Base-by-base conservation (phyloP, 805 yeast species). In the Debaryomyces castellii region DNA sequence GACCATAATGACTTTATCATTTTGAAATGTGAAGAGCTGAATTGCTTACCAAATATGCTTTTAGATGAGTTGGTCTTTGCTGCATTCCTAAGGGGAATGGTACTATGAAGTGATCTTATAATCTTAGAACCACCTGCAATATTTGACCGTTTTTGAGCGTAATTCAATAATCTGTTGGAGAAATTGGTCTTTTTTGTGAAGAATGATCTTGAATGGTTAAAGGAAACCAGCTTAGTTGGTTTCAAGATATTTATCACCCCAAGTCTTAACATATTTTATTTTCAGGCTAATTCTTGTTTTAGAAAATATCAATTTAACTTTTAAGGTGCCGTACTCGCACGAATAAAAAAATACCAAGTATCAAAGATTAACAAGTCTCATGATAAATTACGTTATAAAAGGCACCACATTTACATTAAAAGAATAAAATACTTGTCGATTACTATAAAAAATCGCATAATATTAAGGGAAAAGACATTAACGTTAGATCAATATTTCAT, bases 1-100 rank as follows among this genome's bases (percentile, higher is more conserved):
- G 78, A 70, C 49, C 86, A 53, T 39, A 89, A 69, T 41, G 87
- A 84, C 54, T 72, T 75, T 46, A 89, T 66, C 63, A 89, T 89
- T 49, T 77, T 62, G 45, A 71, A 48, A 51, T 80, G 81, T 2
- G 82, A 76, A 1, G 69, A 62, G 36, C 62, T 48, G 21, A 66
- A 60, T 30, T 60, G 53, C 20, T 54, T 41, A 2, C 72, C 72
- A 44, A 66, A 62, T 5, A 65, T 51, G 17, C 25, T 40, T 8
- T 49, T 48, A 17, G 57, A 43, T 4, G 53, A 45, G 23, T 50
- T 52, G 32, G 41, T 45, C 28, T 51, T 47, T 35, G 46, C 25
- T 30, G 39, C 27, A 24, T 22, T 21, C 10, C 22, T 21, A 10
- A 35, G 36, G 16, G 22, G 25, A 12, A 21, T 9, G 5, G 46